Conservation (phyloP, 257 asterid genomes). For the Salvia hispanica region DNA sequence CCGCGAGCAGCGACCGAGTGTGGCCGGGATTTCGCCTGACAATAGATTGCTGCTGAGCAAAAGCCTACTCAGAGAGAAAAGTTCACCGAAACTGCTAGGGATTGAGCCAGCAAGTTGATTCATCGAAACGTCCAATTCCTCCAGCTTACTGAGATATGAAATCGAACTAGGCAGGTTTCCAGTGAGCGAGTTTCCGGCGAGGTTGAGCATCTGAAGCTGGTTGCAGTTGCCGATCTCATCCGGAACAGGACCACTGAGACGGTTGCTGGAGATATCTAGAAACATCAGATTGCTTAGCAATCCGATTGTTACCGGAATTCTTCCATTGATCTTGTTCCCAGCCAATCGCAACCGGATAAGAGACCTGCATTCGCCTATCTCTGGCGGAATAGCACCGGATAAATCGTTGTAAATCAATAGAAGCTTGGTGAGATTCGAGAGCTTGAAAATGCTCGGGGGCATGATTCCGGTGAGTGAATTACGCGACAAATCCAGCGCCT, state of each 20-base stretch:
- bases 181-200: constrained; percentile 62
- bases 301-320: constrained; percentile 61
- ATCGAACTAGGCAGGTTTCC: constrained; percentile 60
- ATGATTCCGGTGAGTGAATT: constrained; percentile 65
- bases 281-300: constrained; percentile 51
- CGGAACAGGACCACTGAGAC: constrained; percentile 58
- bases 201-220: constrained; percentile 63
- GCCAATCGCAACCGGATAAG: constrained; percentile 60
- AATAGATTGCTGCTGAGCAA: constrained; percentile 53
- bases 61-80: constrained; percentile 56
- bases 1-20: constrained; percentile 56
- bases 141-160: constrained; percentile 53
- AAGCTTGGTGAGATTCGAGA: constrained; percentile 65
- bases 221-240: constrained; percentile 65
- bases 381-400: constrained; percentile 70
- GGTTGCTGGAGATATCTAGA: constrained; percentile 69
- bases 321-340: constrained; percentile 62
- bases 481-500: constrained; percentile 69
- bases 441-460: constrained; percentile 63
- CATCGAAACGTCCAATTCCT: constrained; percentile 64
- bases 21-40: constrained; percentile 59
- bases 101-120: constrained; percentile 58
- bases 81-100: constrained; percentile 60
- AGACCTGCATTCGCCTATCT: constrained; percentile 64
- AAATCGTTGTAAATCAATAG: constrained; percentile 63